Evolutionary conservation across 148 eudicot genomes (phyloP).

Genomic region (Mesembryanthemum crystallinum): DNA sequence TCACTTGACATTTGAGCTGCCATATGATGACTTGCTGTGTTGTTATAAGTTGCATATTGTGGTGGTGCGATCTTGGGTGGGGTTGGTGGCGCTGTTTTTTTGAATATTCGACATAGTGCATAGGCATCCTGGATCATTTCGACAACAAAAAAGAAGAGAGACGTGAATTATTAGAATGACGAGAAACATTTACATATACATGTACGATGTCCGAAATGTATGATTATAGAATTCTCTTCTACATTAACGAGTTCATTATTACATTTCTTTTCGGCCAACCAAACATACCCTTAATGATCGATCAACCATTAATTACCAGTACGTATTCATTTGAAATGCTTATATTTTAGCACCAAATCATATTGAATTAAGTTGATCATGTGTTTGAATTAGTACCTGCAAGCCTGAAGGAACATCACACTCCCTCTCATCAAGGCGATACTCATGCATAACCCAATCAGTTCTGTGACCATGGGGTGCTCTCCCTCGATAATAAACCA

Average conservation of each 20-base stretch:
- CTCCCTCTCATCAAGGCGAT: constrained; percentile 80
- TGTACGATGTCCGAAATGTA: no score
- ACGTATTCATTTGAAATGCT: no score
- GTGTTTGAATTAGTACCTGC: constrained; percentile 38
- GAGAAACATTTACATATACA: no score
- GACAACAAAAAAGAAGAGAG: neutral
- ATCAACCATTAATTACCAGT: no score
- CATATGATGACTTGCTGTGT: constrained; percentile 18
- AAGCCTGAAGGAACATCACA: constrained; percentile 62
- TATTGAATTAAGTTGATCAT: neutral
- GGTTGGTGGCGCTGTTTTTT: constrained; percentile 47
- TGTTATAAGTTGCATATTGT: constrained; percentile 5
- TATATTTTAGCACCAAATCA: no score
- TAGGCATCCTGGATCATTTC: constrained; percentile 66
- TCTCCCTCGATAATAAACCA: constrained; percentile 84
- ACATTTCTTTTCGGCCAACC: no score
- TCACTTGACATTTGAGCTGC: constrained; percentile 41
- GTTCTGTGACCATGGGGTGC: constrained; percentile 83
- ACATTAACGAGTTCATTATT: no score
- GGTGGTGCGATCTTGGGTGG: constrained; percentile 44
- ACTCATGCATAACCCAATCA: constrained; percentile 95
- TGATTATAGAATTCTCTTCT: no score
- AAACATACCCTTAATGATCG: no score
- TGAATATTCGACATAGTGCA: constrained; percentile 79
- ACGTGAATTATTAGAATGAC: neutral